Percentiles rank a stretch among this genome's conserved stretches.
Evolutionary conservation across 306 rosid species (phyloP).

Genomic region (Mimosa bimucronata): DNA sequence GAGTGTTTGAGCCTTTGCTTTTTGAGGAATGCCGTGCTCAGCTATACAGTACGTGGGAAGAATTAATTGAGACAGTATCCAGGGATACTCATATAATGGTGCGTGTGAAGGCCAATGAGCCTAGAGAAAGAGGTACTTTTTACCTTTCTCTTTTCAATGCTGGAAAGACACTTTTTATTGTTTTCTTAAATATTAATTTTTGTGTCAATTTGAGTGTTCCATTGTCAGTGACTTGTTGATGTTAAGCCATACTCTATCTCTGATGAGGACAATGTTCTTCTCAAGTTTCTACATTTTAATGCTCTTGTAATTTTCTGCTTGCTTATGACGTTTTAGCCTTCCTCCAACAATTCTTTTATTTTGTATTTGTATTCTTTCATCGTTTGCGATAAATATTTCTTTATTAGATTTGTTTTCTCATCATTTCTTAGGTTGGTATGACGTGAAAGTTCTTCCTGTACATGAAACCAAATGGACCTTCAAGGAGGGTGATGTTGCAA

Average conservation of each 20-base stretch:
- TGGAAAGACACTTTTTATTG: conserved; percentile 5
- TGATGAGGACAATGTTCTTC: conserved; percentile 1
- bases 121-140: conserved; percentile 89
- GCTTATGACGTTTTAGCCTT: conserved; percentile 23
- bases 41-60: conserved; percentile 97
- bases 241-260: conserved; percentile 19
- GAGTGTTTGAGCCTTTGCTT: conserved; percentile 95
- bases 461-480: conserved; percentile 92
- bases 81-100: conserved; percentile 90
- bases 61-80: conserved; percentile 76
- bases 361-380: not conserved
- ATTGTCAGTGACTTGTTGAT: conserved; percentile 7
- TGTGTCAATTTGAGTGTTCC: conserved; percentile 20
- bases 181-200: not conserved
- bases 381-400: not conserved
- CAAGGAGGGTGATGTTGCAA: conserved; percentile 99
- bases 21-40: conserved; percentile 99
- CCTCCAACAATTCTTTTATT: conserved; percentile 8
- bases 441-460: conserved; percentile 85
- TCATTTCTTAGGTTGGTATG: conserved; percentile 82
- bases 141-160: conserved; percentile 27
- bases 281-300: conserved; percentile 21
- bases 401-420: conserved; percentile 36
- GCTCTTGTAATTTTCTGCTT: conserved; percentile 13
- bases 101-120: conserved; percentile 83